Evolutionary conservation across 2,329 filamentous ascomycete genomes (phyloP).

Genomic region (Cucurbitaria berberidis): DNA sequence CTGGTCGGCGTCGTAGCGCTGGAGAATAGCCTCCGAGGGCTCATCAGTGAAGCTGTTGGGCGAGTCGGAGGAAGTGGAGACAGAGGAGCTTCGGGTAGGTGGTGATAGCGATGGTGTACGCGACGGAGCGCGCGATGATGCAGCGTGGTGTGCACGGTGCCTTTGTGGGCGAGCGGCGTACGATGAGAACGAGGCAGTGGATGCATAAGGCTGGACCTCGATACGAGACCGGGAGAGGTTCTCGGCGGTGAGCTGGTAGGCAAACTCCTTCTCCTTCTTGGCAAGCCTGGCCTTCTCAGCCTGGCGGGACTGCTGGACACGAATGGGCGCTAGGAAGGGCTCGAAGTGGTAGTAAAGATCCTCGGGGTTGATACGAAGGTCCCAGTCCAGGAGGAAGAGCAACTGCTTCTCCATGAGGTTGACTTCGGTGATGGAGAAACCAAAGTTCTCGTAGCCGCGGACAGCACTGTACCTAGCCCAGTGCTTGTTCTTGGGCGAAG

Average conservation of each 20-base stretch:
- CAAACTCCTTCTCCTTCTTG: conserved; percentile 52
- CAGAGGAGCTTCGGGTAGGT: conserved; percentile 50
- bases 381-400: conserved; percentile 92
- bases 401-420: conserved; percentile 99
- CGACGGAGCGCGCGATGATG: conserved; percentile 49
- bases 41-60: conserved; percentile 45
- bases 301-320: conserved; percentile 62
- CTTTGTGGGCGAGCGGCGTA: conserved; percentile 38
- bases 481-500: conserved; percentile 99
- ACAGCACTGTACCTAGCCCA: conserved; percentile 94
- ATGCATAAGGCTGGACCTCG: conserved; percentile 43
- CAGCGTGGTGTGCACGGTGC: conserved; percentile 32
- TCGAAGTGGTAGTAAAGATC: conserved; percentile 90
- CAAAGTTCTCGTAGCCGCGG: conserved; percentile 74
- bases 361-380: conserved; percentile 81
- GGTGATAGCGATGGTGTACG: conserved; percentile 58
- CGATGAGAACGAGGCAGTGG: conserved; percentile 41
- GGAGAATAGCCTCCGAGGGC: conserved; percentile 38
- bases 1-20: conserved; percentile 52
- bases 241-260: conserved; percentile 49
- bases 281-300: conserved; percentile 60
- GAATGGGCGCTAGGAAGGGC: conserved; percentile 85
- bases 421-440: conserved; percentile 93
- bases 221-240: conserved; percentile 45
- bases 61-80: conserved; percentile 41